Conservation (phyloP, 495 filamentous ascomycete genomes). For the Tuber indicum region DNA sequence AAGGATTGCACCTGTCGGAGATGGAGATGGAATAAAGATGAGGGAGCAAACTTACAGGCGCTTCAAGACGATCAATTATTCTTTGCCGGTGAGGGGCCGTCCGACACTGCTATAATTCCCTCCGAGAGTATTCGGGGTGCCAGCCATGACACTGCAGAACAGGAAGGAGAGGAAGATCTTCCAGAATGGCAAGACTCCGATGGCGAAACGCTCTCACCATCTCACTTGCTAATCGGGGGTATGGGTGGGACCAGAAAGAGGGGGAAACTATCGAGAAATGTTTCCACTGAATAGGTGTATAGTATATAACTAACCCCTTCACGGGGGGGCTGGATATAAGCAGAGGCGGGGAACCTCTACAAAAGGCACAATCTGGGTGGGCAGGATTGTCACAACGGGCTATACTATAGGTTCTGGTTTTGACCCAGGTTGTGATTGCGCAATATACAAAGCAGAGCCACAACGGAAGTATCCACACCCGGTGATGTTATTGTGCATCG, state of each 20-base stretch:
- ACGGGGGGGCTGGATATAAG: no score
- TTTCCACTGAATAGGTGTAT: no score
- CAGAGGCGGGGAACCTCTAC: no score
- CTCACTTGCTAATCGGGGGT: slow-evolving; percentile 65
- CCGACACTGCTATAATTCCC: slow-evolving; percentile 10
- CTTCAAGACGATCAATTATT: slow-evolving; percentile 35
- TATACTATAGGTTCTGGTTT: no score
- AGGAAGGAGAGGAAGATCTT: slow-evolving; percentile 41
- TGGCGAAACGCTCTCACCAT: slow-evolving; percentile 79
- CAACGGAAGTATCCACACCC: no score
- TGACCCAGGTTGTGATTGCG: no score
- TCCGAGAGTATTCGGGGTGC: slow-evolving; percentile 32
- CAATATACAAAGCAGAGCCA: no score
- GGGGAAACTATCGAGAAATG: slow-evolving; percentile 77
- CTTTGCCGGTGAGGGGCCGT: not conserved
- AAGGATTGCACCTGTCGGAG: slow-evolving; percentile 36
- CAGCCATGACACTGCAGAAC: slow-evolving; percentile 6
- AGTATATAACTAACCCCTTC: no score
- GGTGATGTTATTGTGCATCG: no score
- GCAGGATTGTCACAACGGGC: no score
- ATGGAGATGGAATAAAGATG: slow-evolving; percentile 5
- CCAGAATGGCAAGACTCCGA: slow-evolving; percentile 92
- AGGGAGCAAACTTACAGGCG: slow-evolving; percentile 24
- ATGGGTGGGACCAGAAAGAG: slow-evolving; percentile 69
- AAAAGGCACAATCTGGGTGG: no score